Conservation (phyloP, 2,329 filamentous ascomycete genomes). For the Sphaerostilbella broomeana region DNA sequence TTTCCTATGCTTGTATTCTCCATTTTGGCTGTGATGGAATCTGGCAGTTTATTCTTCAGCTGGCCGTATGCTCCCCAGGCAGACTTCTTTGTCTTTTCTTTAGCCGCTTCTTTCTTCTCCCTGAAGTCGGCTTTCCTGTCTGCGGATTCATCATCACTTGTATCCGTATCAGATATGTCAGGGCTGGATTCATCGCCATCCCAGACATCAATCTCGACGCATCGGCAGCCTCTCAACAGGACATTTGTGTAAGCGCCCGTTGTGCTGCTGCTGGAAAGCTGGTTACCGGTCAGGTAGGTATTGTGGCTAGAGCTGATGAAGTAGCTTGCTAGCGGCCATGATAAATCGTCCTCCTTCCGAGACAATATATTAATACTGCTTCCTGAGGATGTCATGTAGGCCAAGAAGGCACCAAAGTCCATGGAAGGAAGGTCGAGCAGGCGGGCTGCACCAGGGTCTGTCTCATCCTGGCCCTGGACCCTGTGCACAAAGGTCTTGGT, state of each 20-base stretch:
- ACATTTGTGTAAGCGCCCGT: constrained; percentile 83
- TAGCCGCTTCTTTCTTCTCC: constrained; percentile 14
- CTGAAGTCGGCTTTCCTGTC: constrained; percentile 3
- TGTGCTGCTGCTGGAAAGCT: constrained; percentile 80
- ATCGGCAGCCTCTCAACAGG: constrained; percentile 76
- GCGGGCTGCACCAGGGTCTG: constrained; percentile 22
- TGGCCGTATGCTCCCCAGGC: constrained; percentile 54
- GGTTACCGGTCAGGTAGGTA: constrained; percentile 84
- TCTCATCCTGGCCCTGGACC: constrained; percentile 37
- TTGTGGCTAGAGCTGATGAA: constrained; percentile 95
- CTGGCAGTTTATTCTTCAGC: constrained; percentile 53
- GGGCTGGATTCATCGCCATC: constrained; percentile 72
- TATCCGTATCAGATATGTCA: constrained; percentile 50
- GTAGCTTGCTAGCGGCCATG: constrained; percentile 80
- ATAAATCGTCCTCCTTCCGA: constrained; percentile 45
- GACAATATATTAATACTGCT: constrained; percentile 38
- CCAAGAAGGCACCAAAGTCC: constrained; percentile 43
- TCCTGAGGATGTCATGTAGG: constrained; percentile 50
- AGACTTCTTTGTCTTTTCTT: constrained; percentile 40
- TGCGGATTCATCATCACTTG: constrained; percentile 41
- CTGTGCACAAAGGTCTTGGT: constrained; percentile 40
- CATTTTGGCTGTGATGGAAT: constrained; percentile 37
- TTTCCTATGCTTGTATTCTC: constrained; percentile 43
- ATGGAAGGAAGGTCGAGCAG: constrained; percentile 29
- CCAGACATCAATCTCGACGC: constrained; percentile 94